Evolutionary conservation across 768 basidiomycete species (phyloP).

Genomic region (Lentinula raphanica): DNA sequence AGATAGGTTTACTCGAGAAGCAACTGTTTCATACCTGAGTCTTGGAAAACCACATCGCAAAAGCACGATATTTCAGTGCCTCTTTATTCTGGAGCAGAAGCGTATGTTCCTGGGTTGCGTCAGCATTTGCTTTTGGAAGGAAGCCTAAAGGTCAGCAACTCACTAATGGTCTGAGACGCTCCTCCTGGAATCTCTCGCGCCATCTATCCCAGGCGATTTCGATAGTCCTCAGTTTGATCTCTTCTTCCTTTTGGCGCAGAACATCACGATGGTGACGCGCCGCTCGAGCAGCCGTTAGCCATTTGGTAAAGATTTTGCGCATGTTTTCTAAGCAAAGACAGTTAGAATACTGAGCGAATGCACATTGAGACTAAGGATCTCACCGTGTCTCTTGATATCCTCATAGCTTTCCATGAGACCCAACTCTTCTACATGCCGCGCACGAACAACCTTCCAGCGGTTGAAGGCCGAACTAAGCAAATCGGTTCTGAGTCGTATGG

Average conservation of each 20-base stretch:
- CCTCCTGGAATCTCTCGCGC: constrained; percentile 66
- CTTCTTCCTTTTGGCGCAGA: constrained; percentile 57
- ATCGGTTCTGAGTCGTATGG: background rate
- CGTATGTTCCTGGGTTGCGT: constrained; percentile 45
- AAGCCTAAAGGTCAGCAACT: background rate
- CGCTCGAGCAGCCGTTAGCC: constrained; percentile 57
- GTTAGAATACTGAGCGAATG: too few relatives aligned
- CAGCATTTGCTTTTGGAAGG: background rate
- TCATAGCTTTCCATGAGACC: constrained; percentile 83
- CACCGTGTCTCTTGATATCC: constrained; percentile 76
- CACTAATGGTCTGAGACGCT: constrained; percentile 62
- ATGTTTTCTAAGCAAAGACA: constrained; percentile 46
- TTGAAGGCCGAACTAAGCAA: constrained; percentile 47
- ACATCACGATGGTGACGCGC: constrained; percentile 55
- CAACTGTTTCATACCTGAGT: constrained; percentile 47
- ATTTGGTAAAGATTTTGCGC: constrained; percentile 63
- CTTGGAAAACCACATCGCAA: constrained; percentile 69
- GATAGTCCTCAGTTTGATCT: constrained; percentile 48
- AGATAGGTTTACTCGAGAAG: background rate
- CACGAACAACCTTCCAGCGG: constrained; percentile 63
- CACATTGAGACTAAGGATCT: too few relatives aligned
- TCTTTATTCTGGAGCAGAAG: constrained; percentile 55
- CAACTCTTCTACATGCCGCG: constrained; percentile 63
- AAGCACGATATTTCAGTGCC: constrained; percentile 60
- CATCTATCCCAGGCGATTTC: constrained; percentile 72